Percentiles rank a stretch among this genome's conserved stretches.
Evolutionary conservation across 345 rosid genomes (phyloP).

Genomic region (Carallia brachiata): DNA sequence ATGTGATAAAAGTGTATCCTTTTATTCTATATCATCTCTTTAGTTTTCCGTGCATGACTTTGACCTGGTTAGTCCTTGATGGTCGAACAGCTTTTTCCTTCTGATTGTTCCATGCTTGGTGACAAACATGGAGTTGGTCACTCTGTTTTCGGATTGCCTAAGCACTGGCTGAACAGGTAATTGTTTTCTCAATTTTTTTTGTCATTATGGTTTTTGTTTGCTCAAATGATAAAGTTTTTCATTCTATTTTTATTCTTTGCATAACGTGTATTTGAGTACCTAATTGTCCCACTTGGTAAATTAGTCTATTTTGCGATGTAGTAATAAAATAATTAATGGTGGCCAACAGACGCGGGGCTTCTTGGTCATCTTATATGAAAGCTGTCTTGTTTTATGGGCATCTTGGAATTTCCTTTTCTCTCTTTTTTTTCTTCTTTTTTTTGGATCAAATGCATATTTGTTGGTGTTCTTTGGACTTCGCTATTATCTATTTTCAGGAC

Average conservation of each 20-base stretch:
- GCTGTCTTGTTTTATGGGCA: too few relatives aligned
- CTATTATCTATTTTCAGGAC: slow-evolving; percentile 34
- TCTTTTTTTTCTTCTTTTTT: not conserved
- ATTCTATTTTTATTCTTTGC: not conserved
- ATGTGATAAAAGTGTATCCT: slow-evolving; percentile 66
- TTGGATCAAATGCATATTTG: not conserved
- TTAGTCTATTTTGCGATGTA: too few relatives aligned
- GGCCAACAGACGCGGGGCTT: too few relatives aligned
- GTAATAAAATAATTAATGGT: too few relatives aligned
- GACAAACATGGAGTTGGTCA: slow-evolving; percentile 47
- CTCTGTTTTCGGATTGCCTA: slow-evolving; percentile 65
- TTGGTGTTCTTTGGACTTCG: slow-evolving; percentile 6
- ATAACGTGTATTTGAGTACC: too few relatives aligned
- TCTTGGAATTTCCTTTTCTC: too few relatives aligned
- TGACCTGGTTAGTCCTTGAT: slow-evolving; percentile 51
- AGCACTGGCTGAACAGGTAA: slow-evolving; percentile 72
- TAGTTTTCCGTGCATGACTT: slow-evolving; percentile 1
- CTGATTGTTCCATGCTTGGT: slow-evolving; percentile 38
- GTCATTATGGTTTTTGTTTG: not conserved
- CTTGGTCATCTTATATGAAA: too few relatives aligned
- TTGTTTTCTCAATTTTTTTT: not conserved
- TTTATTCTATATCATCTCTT: slow-evolving; percentile 15
- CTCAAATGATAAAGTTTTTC: not conserved
- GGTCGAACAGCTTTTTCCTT: slow-evolving; percentile 45
- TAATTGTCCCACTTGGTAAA: too few relatives aligned